Evolutionary conservation across 148 eudicot genomes (phyloP).

Genomic region (Camellia japonica): DNA sequence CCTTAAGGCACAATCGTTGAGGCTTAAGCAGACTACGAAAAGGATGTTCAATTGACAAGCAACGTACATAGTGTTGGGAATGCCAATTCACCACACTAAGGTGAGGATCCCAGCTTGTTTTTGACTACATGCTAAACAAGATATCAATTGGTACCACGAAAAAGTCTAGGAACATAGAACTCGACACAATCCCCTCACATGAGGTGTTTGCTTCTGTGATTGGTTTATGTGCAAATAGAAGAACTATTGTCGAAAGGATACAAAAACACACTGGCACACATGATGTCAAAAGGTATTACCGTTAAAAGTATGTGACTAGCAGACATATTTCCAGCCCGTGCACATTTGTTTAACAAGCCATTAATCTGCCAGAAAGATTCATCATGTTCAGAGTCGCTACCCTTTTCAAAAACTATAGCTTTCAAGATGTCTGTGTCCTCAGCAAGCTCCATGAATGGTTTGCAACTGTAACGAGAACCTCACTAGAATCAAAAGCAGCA

Average conservation of each 20-base stretch:
- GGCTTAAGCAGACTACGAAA: not conserved
- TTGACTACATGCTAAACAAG: not conserved
- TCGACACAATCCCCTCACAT: too few relatives aligned
- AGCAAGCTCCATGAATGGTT: conserved; percentile 9
- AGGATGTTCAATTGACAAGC: not conserved
- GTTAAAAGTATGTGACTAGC: conserved; percentile 9
- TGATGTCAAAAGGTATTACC: conserved; percentile 1
- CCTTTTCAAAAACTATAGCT: conserved; percentile 14
- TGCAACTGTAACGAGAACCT: conserved; percentile 10
- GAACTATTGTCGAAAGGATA: not conserved
- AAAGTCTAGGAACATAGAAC: too few relatives aligned
- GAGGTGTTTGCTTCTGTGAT: too few relatives aligned
- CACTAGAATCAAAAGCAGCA: not conserved
- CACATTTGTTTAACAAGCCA: conserved; percentile 16
- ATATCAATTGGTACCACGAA: not conserved
- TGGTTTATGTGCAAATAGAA: too few relatives aligned
- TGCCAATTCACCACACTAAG: not conserved
- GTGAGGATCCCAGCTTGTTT: not conserved
- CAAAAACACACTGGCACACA: not conserved
- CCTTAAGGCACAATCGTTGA: not conserved
- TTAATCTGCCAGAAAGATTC: conserved; percentile 10
- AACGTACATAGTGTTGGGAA: not conserved
- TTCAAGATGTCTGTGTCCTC: conserved; percentile 6
- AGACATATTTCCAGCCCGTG: conserved; percentile 3
- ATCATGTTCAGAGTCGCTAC: not conserved